Base-by-base conservation (phyloP, 306 rosid genomes). In the Lupinus albus region DNA sequence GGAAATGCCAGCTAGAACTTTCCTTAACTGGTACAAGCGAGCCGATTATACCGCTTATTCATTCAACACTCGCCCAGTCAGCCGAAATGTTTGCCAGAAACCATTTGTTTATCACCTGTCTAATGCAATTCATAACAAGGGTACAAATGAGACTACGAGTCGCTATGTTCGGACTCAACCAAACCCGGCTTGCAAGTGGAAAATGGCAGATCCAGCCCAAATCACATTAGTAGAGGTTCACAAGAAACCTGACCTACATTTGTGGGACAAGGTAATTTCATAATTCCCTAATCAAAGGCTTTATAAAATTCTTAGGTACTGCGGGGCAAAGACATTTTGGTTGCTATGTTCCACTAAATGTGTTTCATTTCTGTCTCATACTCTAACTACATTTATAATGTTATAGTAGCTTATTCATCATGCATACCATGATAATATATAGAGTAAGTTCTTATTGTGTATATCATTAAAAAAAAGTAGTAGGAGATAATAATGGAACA, bases 1-100 rank as follows among this genome's bases (percentile, higher is more conserved):
- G 49, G 94, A 91, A 64, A 76, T 77, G 60, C 96, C 96, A 0
- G 75, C 84, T 0, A 83, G 88, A 65, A 89, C 95, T 5, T 87
- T 89, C 75, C 50, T 83, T 0, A 87, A 85, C 12, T 89, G 95
- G 97, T 80, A 82, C 71, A 71, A 35, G 61, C 77, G 69, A 13
- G 83, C 79, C 0, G 96, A 82, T 12, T 69, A 77, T 69, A 76
- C 78, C 0, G 82, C 77, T 2, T 78, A 75, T 51, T 67, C 89
- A 0, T 88, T 88, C 78, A 91, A 88, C 68, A 85, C 94, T 0
- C 83, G 88, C 3, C 85, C 87, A 0, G 58, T 79, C 0, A 60
- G 66, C n/a, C 49, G 79, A 11, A 54, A 85, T 5, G 41, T 46
- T 45, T 91, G 96, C 56, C 88, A 84, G 47, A 71, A 51, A 8